Percentiles rank a stretch among this genome's conserved stretches.
Conservation (phyloP, 1,284 basidiomycete species). For the Apiotrichum gracile region DNA sequence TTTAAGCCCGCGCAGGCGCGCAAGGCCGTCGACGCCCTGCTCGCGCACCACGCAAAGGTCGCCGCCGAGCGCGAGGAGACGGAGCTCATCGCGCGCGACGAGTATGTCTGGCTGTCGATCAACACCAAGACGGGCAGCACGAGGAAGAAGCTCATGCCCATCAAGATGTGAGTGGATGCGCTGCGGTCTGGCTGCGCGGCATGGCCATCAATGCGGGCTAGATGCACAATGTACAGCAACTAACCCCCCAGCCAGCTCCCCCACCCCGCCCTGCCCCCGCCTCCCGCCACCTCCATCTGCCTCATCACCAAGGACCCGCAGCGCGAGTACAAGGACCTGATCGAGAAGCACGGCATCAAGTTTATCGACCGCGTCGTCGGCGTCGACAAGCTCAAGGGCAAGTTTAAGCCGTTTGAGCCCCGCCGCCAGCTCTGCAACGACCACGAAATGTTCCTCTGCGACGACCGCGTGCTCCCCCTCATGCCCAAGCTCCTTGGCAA, state of each 20-base stretch:
- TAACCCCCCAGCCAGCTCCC: constrained; percentile 58
- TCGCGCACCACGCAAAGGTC: constrained; percentile 61
- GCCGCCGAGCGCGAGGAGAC: constrained; percentile 61
- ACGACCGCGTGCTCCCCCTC: constrained; percentile 80
- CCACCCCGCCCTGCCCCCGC: constrained; percentile 63
- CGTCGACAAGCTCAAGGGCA: constrained; percentile 78
- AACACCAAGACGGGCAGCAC: constrained; percentile 73
- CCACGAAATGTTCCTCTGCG: constrained; percentile 86
- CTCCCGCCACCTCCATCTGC: constrained; percentile 76
- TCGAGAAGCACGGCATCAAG: constrained; percentile 68
- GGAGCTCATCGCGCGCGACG: constrained; percentile 75
- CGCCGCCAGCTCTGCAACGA: constrained; percentile 76
- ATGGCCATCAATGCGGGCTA: neutral
- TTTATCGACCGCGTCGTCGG: constrained; percentile 92
- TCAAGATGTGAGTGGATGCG: constrained; percentile 66
- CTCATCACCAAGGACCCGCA: constrained; percentile 95
- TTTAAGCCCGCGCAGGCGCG: constrained; percentile 67
- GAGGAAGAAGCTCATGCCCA: constrained; percentile 70
- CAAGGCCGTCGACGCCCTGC: constrained; percentile 69
- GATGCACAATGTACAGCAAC: neutral
- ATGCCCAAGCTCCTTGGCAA: constrained; percentile 81
- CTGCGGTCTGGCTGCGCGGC: neutral
- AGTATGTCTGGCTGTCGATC: constrained; percentile 77
- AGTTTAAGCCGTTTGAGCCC: constrained; percentile 90
- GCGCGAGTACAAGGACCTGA: constrained; percentile 87